Conservation (phyloP, 1,284 basidiomycete species). For the Fomes fomentarius region DNA sequence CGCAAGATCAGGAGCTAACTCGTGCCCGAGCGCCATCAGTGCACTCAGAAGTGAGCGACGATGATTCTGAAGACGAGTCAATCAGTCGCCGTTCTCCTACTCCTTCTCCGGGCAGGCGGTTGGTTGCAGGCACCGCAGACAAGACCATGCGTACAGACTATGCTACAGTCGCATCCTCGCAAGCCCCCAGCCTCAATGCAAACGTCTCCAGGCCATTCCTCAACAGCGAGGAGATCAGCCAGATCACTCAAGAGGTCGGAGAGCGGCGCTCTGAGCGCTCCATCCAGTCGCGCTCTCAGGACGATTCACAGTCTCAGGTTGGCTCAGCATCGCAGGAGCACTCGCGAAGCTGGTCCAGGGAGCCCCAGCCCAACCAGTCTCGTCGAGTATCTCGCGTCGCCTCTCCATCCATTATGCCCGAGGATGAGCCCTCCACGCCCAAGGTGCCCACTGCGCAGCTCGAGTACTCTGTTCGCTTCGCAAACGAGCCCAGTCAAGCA, state of each 20-base stretch:
- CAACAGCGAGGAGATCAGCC: constrained; percentile 51
- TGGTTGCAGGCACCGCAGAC: constrained; percentile 20
- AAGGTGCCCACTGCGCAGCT: constrained; percentile 4
- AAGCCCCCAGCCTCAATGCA: constrained; percentile 15
- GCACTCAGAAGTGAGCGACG: constrained; percentile 34
- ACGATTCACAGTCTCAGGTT: constrained; percentile 22
- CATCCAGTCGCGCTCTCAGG: constrained; percentile 24
- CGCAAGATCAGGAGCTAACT: constrained; percentile 1
- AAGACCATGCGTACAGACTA: constrained; percentile 52
- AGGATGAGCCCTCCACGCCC: constrained; percentile 3
- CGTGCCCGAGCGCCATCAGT: constrained; percentile 5
- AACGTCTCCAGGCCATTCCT: constrained; percentile 39
- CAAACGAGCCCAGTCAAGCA: neutral
- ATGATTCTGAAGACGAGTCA: constrained; percentile 19
- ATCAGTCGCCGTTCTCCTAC: constrained; percentile 26
- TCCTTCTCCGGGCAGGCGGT: constrained; percentile 29
- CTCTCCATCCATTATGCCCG: constrained; percentile 16
- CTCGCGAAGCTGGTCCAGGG: constrained; percentile 16
- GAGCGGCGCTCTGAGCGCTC: constrained; percentile 58
- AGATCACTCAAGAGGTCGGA: constrained; percentile 59
- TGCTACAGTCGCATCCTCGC: constrained; percentile 40
- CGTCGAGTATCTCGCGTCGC: constrained; percentile 6
- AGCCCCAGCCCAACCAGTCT: constrained; percentile 9
- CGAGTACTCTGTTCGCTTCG: constrained; percentile 12
- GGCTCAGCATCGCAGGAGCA: constrained; percentile 21